These are phyloP conservation scores for Barnettozyma pratensis DNA, from an alignment of 805 yeast genomes.

Conservation along the genomic window DNA sequence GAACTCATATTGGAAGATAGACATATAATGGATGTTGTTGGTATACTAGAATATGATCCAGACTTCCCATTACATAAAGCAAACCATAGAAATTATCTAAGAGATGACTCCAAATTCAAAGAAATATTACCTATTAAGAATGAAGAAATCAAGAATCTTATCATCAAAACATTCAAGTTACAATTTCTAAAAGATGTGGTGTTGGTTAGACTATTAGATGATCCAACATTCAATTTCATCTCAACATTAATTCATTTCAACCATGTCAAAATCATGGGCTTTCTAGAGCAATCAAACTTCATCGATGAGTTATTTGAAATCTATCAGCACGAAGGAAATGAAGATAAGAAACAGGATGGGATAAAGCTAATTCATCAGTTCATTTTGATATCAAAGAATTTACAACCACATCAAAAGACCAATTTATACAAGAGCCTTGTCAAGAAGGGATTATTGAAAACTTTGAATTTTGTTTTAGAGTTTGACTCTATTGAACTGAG, in stretches of 20 bases:
- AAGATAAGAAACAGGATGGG: constrained; percentile 45
- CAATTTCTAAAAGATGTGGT: constrained; percentile 86
- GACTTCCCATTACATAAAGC: constrained; percentile 79
- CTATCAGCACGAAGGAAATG: constrained; percentile 33
- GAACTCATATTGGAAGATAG: constrained; percentile 54
- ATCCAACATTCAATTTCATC: constrained; percentile 63
- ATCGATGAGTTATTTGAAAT: constrained; percentile 53
- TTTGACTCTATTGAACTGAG: constrained; percentile 45
- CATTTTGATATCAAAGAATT: constrained; percentile 63
- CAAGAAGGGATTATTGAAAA: constrained; percentile 60
- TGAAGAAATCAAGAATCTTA: constrained; percentile 43
- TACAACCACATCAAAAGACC: constrained; percentile 54
- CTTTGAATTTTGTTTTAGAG: constrained; percentile 66
- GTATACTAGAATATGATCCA: constrained; percentile 86
- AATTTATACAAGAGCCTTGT: constrained; percentile 62
- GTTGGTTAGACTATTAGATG: constrained; percentile 77
- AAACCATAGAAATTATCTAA: constrained; percentile 64
- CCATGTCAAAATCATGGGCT: constrained; percentile 62
- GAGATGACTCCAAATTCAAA: constrained; percentile 55
- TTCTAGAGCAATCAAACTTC: constrained; percentile 47
- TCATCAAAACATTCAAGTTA: constrained; percentile 70
- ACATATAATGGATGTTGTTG: constrained; percentile 54
- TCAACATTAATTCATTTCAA: constrained; percentile 62
- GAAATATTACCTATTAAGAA: constrained; percentile 64
- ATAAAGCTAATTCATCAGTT: constrained; percentile 77